Evolutionary conservation across 495 filamentous ascomycete genomes (phyloP).

Genomic region (Daldinia caldariorum): DNA sequence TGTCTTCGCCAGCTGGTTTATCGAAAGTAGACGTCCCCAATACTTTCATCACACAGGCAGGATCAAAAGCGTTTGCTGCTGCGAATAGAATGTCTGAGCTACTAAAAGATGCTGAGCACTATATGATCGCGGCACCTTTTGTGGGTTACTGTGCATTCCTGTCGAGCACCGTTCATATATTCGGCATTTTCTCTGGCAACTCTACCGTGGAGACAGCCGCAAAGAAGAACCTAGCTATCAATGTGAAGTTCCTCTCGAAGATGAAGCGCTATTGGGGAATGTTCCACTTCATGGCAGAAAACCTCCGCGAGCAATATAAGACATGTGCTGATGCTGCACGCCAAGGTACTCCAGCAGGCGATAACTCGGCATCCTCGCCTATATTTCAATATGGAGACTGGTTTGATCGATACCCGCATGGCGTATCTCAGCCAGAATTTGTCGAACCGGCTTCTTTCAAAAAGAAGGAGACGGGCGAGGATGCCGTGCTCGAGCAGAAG

Average conservation of each 20-base stretch:
- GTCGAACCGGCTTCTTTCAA: slow-evolving; percentile 76
- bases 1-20: slow-evolving; percentile 73
- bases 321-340: slow-evolving; percentile 81
- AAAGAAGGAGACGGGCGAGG: slow-evolving; percentile 78
- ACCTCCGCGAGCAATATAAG: slow-evolving; percentile 88
- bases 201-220: slow-evolving; percentile 75
- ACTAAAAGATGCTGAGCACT: slow-evolving; percentile 79
- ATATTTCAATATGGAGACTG: slow-evolving; percentile 98
- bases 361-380: slow-evolving; percentile 62
- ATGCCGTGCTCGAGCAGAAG: slow-evolving; percentile 84
- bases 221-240: slow-evolving; percentile 87
- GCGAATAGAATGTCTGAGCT: slow-evolving; percentile 89
- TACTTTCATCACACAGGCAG: slow-evolving; percentile 79
- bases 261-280: slow-evolving; percentile 99
- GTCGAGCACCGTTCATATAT: slow-evolving; percentile 91
- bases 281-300: slow-evolving; percentile 96
- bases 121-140: slow-evolving; percentile 89
- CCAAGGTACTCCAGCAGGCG: slow-evolving; percentile 60
- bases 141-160: slow-evolving; percentile 94
- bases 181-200: slow-evolving; percentile 86
- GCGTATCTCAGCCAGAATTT: slow-evolving; percentile 83
- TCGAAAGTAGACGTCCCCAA: slow-evolving; percentile 80
- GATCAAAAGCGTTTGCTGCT: slow-evolving; percentile 81
- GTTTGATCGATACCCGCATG: slow-evolving; percentile 95
- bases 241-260: slow-evolving; percentile 88